A percentile compares a stretch with the other conserved stretches of the same genome.
These are phyloP conservation scores for Trametes cingulata DNA, from an alignment of 768 basidiomycete species.

Conservation along the genomic window DNA sequence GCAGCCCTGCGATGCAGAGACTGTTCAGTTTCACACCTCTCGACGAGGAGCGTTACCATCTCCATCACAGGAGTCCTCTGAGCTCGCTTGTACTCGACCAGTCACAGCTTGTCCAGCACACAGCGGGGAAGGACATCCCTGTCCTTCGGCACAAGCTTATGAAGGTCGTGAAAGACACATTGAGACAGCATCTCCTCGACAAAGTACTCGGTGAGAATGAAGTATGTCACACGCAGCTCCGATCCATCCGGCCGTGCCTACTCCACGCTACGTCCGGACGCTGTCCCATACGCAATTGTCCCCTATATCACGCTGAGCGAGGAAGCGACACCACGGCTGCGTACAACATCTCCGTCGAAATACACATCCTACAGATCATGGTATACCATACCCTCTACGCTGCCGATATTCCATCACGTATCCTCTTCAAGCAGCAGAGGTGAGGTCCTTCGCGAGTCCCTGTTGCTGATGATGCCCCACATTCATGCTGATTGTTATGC, in stretches of 20 bases:
- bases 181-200: neutral
- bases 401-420: neutral
- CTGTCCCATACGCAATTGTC: neutral
- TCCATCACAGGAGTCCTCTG: neutral
- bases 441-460: neutral
- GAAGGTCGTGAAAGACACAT: neutral
- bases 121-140: neutral
- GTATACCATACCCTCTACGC: conserved; percentile 42
- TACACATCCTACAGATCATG: conserved; percentile 51
- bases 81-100: neutral
- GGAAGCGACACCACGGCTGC: conserved; percentile 2
- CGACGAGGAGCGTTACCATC: neutral
- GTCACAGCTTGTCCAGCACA: too few species aligned
- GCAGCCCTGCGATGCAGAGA: neutral
- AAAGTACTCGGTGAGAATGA: neutral
- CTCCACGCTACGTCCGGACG: neutral
- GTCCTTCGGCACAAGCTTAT: neutral
- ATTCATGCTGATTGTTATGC: neutral
- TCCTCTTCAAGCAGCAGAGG: conserved; percentile 6
- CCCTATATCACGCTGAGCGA: neutral
- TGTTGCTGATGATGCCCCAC: neutral
- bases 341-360: conserved; percentile 45
- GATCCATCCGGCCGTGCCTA: neutral
- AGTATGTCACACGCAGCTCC: neutral
- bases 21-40: neutral